phyloP scores from a whole-genome alignment of 768 basidiomycete species.

The Tylopilus rubrobrunneus region DNA sequence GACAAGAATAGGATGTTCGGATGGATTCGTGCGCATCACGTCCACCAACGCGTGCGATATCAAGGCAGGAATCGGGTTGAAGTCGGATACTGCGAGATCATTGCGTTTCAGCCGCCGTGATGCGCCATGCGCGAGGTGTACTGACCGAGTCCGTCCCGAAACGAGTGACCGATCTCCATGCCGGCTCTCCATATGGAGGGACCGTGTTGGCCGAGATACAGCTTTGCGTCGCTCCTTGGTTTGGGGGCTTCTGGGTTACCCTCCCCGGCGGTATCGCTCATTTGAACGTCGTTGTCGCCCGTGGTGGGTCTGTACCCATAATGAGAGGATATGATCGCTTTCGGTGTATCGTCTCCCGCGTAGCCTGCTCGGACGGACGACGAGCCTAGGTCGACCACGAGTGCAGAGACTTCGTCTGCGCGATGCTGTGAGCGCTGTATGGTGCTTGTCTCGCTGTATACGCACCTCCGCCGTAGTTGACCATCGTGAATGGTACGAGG shows the following conservation, averaged over 20 bases:
- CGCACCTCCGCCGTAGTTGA: slow-evolving; percentile 85
- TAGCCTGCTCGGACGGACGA: slow-evolving; percentile 91
- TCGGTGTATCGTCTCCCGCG: slow-evolving; percentile 95
- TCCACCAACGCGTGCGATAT: slow-evolving; percentile 73
- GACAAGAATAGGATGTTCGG: slow-evolving; percentile 87
- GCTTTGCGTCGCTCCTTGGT: slow-evolving; percentile 48
- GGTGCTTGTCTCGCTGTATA: not conserved
- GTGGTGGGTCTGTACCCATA: slow-evolving; percentile 69
- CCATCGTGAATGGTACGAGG: slow-evolving; percentile 44
- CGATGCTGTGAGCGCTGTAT: slow-evolving; percentile 1
- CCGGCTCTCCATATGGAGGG: slow-evolving; percentile 86
- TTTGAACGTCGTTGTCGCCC: slow-evolving; percentile 34
- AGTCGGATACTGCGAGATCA: slow-evolving; percentile 59
- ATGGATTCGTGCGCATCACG: slow-evolving; percentile 69
- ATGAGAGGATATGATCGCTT: slow-evolving; percentile 83
- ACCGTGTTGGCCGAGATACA: slow-evolving; percentile 83
- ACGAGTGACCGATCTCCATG: slow-evolving; percentile 84
- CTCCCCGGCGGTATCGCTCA: slow-evolving; percentile 38
- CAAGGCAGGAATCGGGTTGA: slow-evolving; percentile 65
- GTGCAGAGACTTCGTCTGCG: slow-evolving; percentile 92
- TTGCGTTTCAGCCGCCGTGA: not conserved
- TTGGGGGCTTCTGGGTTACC: slow-evolving; percentile 28
- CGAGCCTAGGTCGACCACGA: slow-evolving; percentile 92
- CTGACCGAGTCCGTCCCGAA: slow-evolving; percentile 82
- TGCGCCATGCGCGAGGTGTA: slow-evolving; percentile 6